phyloP scores from a whole-genome alignment of 768 basidiomycete genomes.

The Kwoniella dejecticola region DNA sequence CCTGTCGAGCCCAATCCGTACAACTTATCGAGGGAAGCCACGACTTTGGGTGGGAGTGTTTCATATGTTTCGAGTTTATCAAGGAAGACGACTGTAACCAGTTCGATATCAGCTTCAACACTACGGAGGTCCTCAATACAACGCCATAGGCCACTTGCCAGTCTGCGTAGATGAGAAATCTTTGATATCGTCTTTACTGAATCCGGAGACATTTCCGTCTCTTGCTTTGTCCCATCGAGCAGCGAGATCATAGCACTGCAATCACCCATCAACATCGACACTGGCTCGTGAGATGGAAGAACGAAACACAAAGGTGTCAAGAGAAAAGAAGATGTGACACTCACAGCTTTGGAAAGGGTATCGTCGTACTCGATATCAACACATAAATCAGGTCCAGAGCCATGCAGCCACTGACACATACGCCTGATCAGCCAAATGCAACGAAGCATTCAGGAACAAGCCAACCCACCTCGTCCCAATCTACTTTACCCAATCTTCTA shows the following conservation, averaged over 20 bases:
- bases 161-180: conserved; percentile 75
- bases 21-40: conserved; percentile 63
- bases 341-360: conserved; percentile 67
- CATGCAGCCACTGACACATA: conserved; percentile 69
- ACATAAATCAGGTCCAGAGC: conserved; percentile 73
- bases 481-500: conserved; percentile 64
- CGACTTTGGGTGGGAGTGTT: conserved; percentile 65
- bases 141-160: conserved; percentile 58
- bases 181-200: conserved; percentile 65
- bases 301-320: too few relatives aligned
- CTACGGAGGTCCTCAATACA: background rate
- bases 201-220: conserved; percentile 59
- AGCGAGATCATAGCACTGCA: conserved; percentile 65
- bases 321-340: too few relatives aligned
- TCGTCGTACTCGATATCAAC: conserved; percentile 74
- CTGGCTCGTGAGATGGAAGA: background rate
- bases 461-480: conserved; percentile 69
- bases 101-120: background rate
- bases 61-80: conserved; percentile 70
- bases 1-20: conserved; percentile 63
- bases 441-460: background rate
- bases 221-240: conserved; percentile 72
- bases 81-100: conserved; percentile 71
- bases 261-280: background rate
- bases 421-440: background rate